A percentile compares a stretch with the other conserved stretches of the same genome.
Evolutionary conservation across 139 green algal genomes (phyloP).

Genomic region (Eudorina sp.): DNA sequence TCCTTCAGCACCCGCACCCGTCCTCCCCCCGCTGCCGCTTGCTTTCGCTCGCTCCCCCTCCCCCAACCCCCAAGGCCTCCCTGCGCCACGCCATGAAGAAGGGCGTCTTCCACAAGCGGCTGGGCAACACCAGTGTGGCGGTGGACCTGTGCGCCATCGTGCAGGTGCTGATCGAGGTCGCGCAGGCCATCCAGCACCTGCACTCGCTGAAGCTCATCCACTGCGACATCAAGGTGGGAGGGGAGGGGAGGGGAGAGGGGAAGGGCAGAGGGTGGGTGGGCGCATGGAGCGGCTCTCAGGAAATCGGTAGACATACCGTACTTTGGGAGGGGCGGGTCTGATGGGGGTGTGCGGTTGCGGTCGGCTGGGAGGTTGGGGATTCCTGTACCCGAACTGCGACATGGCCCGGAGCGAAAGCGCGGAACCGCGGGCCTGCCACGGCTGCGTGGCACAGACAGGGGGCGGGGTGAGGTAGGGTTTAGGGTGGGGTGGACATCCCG

Average conservation of each 20-base stretch:
- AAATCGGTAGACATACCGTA: background rate
- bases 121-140: conserved; percentile 69
- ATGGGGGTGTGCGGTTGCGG: no score
- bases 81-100: conserved; percentile 75
- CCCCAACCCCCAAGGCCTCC: conserved; percentile 46
- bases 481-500: no score
- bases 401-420: no score
- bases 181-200: conserved; percentile 73
- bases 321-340: background rate
- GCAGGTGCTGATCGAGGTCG: conserved; percentile 76
- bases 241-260: background rate
- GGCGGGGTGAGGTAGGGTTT: background rate
- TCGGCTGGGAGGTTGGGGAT: no score
- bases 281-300: background rate
- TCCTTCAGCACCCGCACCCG: no score
- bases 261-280: background rate
- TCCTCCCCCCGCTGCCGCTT: no score
- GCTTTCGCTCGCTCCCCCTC: background rate
- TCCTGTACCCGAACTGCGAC: no score
- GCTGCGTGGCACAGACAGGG: no score
- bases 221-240: conserved; percentile 74
- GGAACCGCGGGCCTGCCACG: no score
- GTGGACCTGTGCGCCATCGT: conserved; percentile 76
- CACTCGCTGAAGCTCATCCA: conserved; percentile 77
- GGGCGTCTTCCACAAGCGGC: conserved; percentile 74